These are phyloP conservation scores for Boletus sp. DNA, from an alignment of 768 basidiomycete species.

Conservation along the genomic window DNA sequence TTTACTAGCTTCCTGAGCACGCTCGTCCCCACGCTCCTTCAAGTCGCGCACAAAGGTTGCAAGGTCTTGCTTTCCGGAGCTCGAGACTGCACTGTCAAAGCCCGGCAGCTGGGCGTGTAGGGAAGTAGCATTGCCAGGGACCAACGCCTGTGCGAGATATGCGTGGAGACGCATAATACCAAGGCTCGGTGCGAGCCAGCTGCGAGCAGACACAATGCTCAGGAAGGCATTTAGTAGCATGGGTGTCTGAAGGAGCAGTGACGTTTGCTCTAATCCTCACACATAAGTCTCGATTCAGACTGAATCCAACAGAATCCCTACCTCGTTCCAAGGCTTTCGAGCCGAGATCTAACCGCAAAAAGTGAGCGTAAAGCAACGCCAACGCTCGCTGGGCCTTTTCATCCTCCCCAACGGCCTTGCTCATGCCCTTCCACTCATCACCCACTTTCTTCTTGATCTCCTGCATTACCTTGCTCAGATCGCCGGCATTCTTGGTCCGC, in stretches of 20 bases:
- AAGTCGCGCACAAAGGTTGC: slow-evolving; percentile 15
- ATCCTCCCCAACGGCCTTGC: slow-evolving; percentile 38
- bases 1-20: slow-evolving; percentile 40
- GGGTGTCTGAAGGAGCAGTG: slow-evolving; percentile 70
- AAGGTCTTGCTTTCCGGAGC: slow-evolving; percentile 23
- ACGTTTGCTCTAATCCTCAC: slow-evolving; percentile 60
- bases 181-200: slow-evolving; percentile 83
- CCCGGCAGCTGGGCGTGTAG: slow-evolving; percentile 77
- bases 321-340: slow-evolving; percentile 59
- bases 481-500: slow-evolving; percentile 31
- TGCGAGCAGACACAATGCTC: slow-evolving; percentile 79
- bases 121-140: slow-evolving; percentile 47
- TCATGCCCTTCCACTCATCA: slow-evolving; percentile 54
- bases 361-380: slow-evolving; percentile 79
- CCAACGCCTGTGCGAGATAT: slow-evolving; percentile 79
- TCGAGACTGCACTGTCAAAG: slow-evolving; percentile 44
- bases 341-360: slow-evolving; percentile 63
- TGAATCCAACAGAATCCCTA: slow-evolving; percentile 34
- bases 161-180: slow-evolving; percentile 80
- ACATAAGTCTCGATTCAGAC: neutral
- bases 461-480: slow-evolving; percentile 51
- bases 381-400: slow-evolving; percentile 51
- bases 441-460: slow-evolving; percentile 49
- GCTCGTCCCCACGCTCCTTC: slow-evolving; percentile 18
- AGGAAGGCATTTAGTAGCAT: slow-evolving; percentile 75